Evolutionary conservation across 2,329 filamentous ascomycete genomes (phyloP).

Genomic region (Claviceps cyperi): DNA sequence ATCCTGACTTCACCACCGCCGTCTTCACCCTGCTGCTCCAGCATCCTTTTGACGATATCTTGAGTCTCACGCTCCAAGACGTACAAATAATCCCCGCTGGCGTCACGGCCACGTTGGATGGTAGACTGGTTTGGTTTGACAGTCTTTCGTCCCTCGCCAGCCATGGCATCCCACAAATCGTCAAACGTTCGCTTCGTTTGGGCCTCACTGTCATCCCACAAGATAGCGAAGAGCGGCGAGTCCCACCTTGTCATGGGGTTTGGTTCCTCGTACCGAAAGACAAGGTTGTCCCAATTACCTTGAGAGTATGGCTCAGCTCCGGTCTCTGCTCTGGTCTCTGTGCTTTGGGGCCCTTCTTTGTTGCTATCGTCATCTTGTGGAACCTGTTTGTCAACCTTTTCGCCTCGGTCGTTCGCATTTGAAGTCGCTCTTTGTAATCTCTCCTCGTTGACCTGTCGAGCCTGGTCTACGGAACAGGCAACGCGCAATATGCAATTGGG

Average conservation of each 20-base stretch:
- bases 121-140: conserved; percentile 66
- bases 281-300: conserved; percentile 60
- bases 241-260: conserved; percentile 80
- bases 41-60: conserved; percentile 55
- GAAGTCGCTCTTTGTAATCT: conserved; percentile 26
- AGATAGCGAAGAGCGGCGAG: conserved; percentile 63
- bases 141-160: conserved; percentile 44
- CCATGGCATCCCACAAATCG: conserved; percentile 61
- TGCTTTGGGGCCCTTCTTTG: background rate
- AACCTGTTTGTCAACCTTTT: conserved; percentile 4
- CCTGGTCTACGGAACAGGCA: conserved; percentile 38
- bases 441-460: conserved; percentile 43
- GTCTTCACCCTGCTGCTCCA: conserved; percentile 56
- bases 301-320: conserved; percentile 32
- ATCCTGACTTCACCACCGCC: conserved; percentile 45
- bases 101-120: conserved; percentile 46
- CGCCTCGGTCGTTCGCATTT: conserved; percentile 1
- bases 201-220: conserved; percentile 59
- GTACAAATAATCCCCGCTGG: conserved; percentile 62
- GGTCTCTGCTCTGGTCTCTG: background rate
- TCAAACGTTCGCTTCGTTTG: conserved; percentile 42
- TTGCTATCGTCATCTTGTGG: background rate
- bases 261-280: conserved; percentile 75
- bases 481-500: conserved; percentile 60
- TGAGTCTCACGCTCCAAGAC: conserved; percentile 67